phyloP scores from a whole-genome alignment of 106 monocot species.

The Dendrobium catenatum region DNA sequence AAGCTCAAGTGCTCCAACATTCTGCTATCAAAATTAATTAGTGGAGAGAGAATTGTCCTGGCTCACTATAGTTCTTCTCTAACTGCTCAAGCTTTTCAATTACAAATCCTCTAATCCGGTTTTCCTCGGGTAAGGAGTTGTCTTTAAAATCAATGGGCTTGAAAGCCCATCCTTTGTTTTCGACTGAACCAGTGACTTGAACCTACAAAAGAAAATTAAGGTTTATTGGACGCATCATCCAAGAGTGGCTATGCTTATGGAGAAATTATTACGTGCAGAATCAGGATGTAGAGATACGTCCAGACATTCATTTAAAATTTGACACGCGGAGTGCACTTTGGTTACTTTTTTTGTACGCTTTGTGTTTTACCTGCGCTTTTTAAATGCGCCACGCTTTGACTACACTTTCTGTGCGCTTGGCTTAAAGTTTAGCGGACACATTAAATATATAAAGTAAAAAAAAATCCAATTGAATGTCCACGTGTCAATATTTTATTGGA shows the following conservation, averaged over 20 bases:
- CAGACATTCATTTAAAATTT: too few species aligned
- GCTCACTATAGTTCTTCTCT: conserved; percentile 42
- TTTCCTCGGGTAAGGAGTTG: conserved; percentile 53
- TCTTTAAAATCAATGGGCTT: conserved; percentile 70
- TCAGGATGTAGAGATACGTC: too few species aligned
- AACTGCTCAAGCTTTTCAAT: conserved; percentile 69
- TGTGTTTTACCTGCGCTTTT: too few species aligned
- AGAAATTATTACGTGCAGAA: too few species aligned
- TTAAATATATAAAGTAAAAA: too few species aligned
- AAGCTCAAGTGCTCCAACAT: background rate
- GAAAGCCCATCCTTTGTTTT: conserved; percentile 76
- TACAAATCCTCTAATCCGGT: conserved; percentile 63
- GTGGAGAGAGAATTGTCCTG: conserved; percentile 28
- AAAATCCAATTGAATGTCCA: too few species aligned
- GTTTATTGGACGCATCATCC: background rate
- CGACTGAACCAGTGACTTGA: conserved; percentile 50
- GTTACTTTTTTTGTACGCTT: too few species aligned
- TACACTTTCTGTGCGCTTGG: too few species aligned
- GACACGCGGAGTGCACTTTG: too few species aligned
- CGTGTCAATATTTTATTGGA: too few species aligned
- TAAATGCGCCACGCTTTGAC: too few species aligned
- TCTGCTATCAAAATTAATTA: background rate
- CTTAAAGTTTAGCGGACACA: too few species aligned
- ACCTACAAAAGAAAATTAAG: conserved; percentile 31
- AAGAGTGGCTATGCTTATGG: background rate